A percentile compares a stretch with the other conserved stretches of the same genome.
Conservation (phyloP, 1,284 basidiomycete genomes). For the Hypsizygus ulmarius region DNA sequence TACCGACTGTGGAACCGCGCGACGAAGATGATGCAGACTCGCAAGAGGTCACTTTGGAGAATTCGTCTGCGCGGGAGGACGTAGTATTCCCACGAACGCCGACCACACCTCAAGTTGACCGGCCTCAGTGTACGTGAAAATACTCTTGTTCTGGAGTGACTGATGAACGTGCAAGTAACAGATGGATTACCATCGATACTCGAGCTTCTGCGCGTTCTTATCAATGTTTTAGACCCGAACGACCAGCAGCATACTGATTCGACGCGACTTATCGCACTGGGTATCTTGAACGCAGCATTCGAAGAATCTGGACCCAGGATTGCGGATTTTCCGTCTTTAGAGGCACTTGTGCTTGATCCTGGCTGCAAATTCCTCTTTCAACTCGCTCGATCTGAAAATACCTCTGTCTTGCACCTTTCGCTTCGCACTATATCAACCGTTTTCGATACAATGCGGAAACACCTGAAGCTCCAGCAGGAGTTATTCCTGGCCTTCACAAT, state of each 20-base stretch:
- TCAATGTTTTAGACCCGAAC: slow-evolving; percentile 93
- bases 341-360: slow-evolving; percentile 76
- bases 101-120: slow-evolving; percentile 20
- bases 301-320: slow-evolving; percentile 82
- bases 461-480: slow-evolving; percentile 96
- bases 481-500: slow-evolving; percentile 93
- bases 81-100: slow-evolving; percentile 13
- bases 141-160: slow-evolving; percentile 1
- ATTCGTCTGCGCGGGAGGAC: slow-evolving; percentile 13
- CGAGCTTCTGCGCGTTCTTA: slow-evolving; percentile 91
- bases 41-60: slow-evolving; percentile 20
- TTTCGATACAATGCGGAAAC: slow-evolving; percentile 83
- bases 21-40: slow-evolving; percentile 11
- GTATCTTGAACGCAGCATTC: slow-evolving; percentile 87
- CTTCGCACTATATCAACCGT: slow-evolving; percentile 87
- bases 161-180: slow-evolving; percentile 25
- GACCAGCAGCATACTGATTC: slow-evolving; percentile 96
- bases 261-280: slow-evolving; percentile 87
- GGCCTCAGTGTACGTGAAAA: slow-evolving; percentile 44
- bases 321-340: slow-evolving; percentile 71
- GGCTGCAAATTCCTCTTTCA: slow-evolving; percentile 97
- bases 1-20: slow-evolving; percentile 34
- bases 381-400: slow-evolving; percentile 87
- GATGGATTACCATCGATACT: slow-evolving; percentile 93
- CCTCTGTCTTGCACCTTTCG: slow-evolving; percentile 74